Base-by-base conservation (phyloP, 2,329 filamentous ascomycete genomes). In the Chrysoporthe deuterocubensis region DNA sequence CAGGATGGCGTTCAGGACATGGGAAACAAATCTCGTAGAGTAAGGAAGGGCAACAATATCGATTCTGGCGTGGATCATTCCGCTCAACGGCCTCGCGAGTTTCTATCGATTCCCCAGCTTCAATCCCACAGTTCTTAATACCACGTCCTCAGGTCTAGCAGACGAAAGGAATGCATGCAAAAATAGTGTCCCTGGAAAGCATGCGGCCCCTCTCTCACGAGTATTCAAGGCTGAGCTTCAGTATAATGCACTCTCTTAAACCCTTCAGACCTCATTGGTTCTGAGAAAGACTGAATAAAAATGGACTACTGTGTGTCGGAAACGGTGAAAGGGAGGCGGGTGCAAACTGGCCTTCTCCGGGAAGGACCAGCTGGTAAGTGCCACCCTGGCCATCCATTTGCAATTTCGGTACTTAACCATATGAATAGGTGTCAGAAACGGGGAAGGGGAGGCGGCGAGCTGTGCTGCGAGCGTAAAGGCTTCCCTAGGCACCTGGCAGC, bases 1-100 rank as follows among this genome's bases (percentile, higher is more conserved):
- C 14, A 64, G n/a, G 40, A 43, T 44, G 62, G 62, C 62, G 62
- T 64, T 58, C 18, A 46, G 62, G 62, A 44, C 37, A 52, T 62
- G 48, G 62, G 18, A 64, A 52, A 42, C 57, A 26, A 60, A 26
- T 61, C 42, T 34, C 40, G 43, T 61, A 61, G 59, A 61, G n/a
- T n/a, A 34, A 34, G 26, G 21, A 13, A 5, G 21, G 43, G 59
- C 16, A 54, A 54, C 21, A 54, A 60, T 6, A 60, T 40, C 44
- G 57, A 4, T 42, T 42, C 57, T 18, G n/a, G 57, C 11, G 34
- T 2, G 34, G 40, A 7, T 11, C 40, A 11, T 59, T 43, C 21
- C 34, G n/a, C 40, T 26, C 40, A 59, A 16, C n/a, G 57, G 40
- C n/a, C 21, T 18, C 16, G 11, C 57, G 44, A 44, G 11, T 60